Evolutionary conservation across 179 eudicot species (phyloP).

Genomic region (Beta lomatogona): DNA sequence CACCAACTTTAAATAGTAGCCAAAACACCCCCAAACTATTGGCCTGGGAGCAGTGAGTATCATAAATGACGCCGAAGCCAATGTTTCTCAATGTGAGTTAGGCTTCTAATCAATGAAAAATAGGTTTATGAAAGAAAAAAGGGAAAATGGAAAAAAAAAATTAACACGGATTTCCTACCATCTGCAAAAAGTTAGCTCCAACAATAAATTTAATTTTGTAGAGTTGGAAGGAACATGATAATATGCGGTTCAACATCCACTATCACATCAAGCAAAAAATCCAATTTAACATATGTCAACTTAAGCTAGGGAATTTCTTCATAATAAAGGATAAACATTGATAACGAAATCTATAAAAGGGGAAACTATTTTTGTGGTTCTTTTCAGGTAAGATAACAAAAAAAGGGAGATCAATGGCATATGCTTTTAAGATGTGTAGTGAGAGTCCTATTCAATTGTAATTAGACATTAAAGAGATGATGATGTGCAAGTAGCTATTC

Average conservation of each 20-base stretch:
- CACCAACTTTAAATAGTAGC: too few species aligned
- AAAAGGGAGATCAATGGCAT: background rate
- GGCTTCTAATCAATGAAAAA: too few species aligned
- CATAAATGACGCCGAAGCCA: too few species aligned
- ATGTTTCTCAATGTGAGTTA: too few species aligned
- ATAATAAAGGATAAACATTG: background rate
- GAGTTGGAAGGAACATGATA: background rate
- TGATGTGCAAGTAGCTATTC: constrained; percentile 20
- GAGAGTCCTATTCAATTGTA: constrained; percentile 14
- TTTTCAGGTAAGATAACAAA: constrained; percentile 5
- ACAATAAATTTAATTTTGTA: too few species aligned
- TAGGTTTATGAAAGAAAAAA: too few species aligned
- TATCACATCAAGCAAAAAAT: background rate
- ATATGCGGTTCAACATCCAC: background rate
- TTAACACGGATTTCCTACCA: too few species aligned
- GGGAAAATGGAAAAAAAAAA: too few species aligned
- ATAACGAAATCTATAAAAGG: constrained; percentile 16
- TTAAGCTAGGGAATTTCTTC: background rate
- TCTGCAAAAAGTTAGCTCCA: too few species aligned
- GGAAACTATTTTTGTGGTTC: constrained; percentile 10
- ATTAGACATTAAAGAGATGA: constrained; percentile 13
- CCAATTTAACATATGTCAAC: background rate
- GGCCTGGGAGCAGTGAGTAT: too few species aligned
- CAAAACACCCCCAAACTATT: too few species aligned
- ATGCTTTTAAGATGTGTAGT: constrained; percentile 8